phyloP scores from a whole-genome alignment of 441 rosid species.

The Adansonia gregorii region DNA sequence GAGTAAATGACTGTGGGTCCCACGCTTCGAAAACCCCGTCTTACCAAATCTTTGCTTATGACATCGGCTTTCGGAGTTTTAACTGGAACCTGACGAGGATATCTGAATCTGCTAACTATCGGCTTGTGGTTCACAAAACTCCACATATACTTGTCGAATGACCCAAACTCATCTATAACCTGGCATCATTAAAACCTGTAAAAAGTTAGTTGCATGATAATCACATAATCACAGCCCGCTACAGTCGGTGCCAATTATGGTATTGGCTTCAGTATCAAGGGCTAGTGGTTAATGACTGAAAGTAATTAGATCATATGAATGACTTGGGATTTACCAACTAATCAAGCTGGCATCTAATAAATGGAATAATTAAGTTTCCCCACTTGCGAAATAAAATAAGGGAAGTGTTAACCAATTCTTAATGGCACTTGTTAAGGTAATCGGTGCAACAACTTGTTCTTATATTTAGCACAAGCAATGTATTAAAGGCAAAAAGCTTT shows the following conservation, averaged over 20 bases:
- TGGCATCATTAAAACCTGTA: constrained; percentile 51
- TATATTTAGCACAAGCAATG: no score
- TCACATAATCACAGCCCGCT: no score
- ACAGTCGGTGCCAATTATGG: not conserved
- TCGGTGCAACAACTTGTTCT: no score
- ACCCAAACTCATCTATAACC: constrained; percentile 85
- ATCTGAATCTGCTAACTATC: constrained; percentile 66
- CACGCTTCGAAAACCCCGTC: constrained; percentile 79
- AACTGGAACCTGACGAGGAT: constrained; percentile 78
- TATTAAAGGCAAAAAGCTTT: no score
- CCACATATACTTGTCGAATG: constrained; percentile 83
- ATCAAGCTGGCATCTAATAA: constrained; percentile 44
- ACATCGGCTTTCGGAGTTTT: constrained; percentile 86
- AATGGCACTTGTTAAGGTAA: no score
- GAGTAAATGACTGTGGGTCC: constrained; percentile 84
- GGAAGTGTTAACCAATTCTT: no score
- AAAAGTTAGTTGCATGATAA: constrained; percentile 46
- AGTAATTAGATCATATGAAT: constrained; percentile 22
- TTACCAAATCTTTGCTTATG: constrained; percentile 87
- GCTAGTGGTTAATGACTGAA: constrained; percentile 22
- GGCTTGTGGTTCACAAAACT: constrained; percentile 86
- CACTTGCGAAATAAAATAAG: not conserved
- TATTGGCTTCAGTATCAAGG: constrained; percentile 22
- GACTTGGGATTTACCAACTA: constrained; percentile 30
- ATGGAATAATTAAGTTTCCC: not conserved